Conservation (phyloP, 371 early-diverging fungal genomes). For the Basidiobolus heterosporus region DNA sequence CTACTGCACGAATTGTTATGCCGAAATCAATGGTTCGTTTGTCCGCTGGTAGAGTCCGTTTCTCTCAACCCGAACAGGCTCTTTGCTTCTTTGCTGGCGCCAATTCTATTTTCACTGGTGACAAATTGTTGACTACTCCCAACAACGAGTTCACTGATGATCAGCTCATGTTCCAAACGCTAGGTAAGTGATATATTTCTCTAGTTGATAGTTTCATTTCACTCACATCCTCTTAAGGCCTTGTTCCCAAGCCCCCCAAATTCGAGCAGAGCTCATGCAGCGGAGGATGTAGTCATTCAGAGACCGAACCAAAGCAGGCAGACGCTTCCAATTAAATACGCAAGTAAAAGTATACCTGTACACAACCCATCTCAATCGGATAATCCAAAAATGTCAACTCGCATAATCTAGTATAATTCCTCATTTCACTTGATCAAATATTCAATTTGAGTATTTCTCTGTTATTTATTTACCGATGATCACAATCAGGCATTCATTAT, state of each 20-base stretch:
- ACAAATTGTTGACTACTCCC: slow-evolving; percentile 70
- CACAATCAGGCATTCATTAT: no score
- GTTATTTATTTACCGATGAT: no score
- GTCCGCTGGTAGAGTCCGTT: slow-evolving; percentile 69
- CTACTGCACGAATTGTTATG: slow-evolving; percentile 73
- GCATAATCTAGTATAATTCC: no score
- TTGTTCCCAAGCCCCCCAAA: slow-evolving; percentile 51
- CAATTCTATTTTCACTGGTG: slow-evolving; percentile 77
- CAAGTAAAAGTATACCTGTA: no score
- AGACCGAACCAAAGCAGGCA: no score
- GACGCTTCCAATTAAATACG: no score
- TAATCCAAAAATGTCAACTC: no score
- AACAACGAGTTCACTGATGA: slow-evolving; percentile 62
- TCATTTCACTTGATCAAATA: no score
- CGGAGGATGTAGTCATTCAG: no score
- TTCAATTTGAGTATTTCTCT: no score
- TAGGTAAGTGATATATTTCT: slow-evolving; percentile 23
- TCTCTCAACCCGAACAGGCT: slow-evolving; percentile 57
- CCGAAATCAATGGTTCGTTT: slow-evolving; percentile 71
- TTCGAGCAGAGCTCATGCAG: slow-evolving; percentile 29
- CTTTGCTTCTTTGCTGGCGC: slow-evolving; percentile 77
- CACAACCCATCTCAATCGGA: no score
- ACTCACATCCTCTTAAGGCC: slow-evolving; percentile 14
- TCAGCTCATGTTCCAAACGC: slow-evolving; percentile 54
- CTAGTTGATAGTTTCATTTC: background rate